Conservation (phyloP, 257 asterid genomes). For the Primulina huaijiensis region DNA sequence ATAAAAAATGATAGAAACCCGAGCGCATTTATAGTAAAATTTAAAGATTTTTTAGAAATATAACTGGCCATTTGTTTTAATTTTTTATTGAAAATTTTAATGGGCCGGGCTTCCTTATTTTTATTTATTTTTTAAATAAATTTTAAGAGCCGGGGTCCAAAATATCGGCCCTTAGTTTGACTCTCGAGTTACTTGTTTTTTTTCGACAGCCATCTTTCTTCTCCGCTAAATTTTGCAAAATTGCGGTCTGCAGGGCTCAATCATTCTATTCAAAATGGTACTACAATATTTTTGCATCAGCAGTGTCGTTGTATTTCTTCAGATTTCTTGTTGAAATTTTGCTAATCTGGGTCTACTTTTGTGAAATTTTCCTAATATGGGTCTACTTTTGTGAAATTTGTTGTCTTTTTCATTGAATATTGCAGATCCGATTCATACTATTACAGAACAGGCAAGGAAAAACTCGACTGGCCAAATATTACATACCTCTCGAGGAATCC, state of each 20-base stretch:
- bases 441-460: slow-evolving; percentile 97
- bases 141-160: too few relatives aligned
- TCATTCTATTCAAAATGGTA: neutral
- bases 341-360: neutral
- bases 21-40: too few relatives aligned
- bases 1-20: too few relatives aligned
- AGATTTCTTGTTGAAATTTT: neutral
- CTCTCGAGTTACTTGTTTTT: too few relatives aligned
- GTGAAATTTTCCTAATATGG: neutral
- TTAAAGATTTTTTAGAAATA: too few relatives aligned
- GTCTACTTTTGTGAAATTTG: neutral
- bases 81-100: too few relatives aligned
- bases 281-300: neutral
- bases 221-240: neutral
- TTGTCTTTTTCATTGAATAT: slow-evolving; percentile 7
- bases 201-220: too few relatives aligned
- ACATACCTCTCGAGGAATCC: slow-evolving; percentile 97
- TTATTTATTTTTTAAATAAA: too few relatives aligned
- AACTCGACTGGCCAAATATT: slow-evolving; percentile 92
- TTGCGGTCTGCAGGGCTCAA: neutral
- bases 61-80: too few relatives aligned
- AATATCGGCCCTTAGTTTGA: too few relatives aligned
- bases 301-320: neutral
- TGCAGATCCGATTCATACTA: slow-evolving; percentile 93
- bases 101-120: too few relatives aligned